Evolutionary conservation across 352 stramenopile species (phyloP).

Genomic region (Phytophthora pisi): DNA sequence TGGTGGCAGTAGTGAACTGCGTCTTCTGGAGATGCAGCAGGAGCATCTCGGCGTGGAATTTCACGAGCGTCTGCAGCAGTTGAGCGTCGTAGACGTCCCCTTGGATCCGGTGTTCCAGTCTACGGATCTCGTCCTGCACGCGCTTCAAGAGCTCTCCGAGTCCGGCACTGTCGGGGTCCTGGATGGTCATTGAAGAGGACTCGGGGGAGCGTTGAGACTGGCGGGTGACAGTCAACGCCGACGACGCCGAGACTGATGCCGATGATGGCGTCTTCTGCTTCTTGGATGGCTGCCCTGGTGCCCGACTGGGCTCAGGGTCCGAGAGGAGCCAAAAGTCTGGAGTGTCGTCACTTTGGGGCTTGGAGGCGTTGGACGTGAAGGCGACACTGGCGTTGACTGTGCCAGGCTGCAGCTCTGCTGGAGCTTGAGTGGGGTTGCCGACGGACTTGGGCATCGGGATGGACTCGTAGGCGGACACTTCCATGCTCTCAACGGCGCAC

Average conservation of each 20-base stretch:
- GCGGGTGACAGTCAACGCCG: slow-evolving; percentile 12
- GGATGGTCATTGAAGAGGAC: neutral
- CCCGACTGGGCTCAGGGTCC: neutral
- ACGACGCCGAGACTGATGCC: slow-evolving; percentile 5
- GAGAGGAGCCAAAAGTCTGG: slow-evolving; percentile 22
- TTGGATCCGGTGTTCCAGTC: slow-evolving; percentile 16
- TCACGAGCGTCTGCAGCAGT: slow-evolving; percentile 39
- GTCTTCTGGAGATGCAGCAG: slow-evolving; percentile 28
- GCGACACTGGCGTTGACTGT: slow-evolving; percentile 16
- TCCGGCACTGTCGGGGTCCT: neutral
- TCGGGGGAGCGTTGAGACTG: slow-evolving; percentile 3
- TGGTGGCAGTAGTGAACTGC: slow-evolving; percentile 8
- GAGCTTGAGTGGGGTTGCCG: neutral
- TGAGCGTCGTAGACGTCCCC: slow-evolving; percentile 39
- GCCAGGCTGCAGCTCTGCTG: slow-evolving; percentile 7
- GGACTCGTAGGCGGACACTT: slow-evolving; percentile 32
- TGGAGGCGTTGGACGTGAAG: slow-evolving; percentile 5
- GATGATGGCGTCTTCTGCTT: slow-evolving; percentile 13
- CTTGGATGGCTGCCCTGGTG: slow-evolving; percentile 10
- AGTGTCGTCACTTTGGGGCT: slow-evolving; percentile 1
- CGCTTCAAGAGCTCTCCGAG: slow-evolving; percentile 20
- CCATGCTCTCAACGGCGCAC: slow-evolving; percentile 35
- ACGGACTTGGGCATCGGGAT: slow-evolving; percentile 24
- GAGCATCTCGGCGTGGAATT: slow-evolving; percentile 41
- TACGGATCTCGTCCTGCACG: slow-evolving; percentile 38